phyloP scores from a whole-genome alignment of 2,329 filamentous ascomycete species.

The Fusarium illudens region DNA sequence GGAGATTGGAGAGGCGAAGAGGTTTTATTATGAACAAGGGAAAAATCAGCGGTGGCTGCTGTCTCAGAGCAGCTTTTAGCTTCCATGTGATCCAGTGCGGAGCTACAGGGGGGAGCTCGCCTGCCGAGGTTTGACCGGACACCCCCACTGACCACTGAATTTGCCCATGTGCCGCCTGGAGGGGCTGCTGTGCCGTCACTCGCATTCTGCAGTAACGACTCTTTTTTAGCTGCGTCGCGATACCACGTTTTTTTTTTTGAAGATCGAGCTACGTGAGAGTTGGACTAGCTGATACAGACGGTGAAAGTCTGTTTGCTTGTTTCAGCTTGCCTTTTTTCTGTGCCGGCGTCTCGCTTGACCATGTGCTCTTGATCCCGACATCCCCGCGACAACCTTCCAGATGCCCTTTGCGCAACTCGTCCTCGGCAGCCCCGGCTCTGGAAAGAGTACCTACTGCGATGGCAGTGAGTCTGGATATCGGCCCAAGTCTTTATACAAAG shows the following conservation, averaged over 20 bases:
- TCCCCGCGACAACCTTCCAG: conserved; percentile 29
- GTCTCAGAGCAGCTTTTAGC: conserved; percentile 37
- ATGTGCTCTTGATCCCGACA: conserved; percentile 40
- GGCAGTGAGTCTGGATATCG: conserved; percentile 69
- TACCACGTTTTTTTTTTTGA: conserved; percentile 8
- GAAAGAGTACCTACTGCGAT: conserved; percentile 98
- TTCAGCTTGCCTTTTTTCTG: background rate
- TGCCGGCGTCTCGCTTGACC: conserved; percentile 4
- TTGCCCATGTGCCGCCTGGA: conserved; percentile 35
- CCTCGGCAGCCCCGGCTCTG: conserved; percentile 91
- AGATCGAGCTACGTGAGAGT: background rate
- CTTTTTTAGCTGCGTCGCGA: conserved; percentile 15
- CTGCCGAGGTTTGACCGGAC: conserved; percentile 41
- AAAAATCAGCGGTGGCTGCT: conserved; percentile 34
- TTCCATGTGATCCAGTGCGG: conserved; percentile 42
- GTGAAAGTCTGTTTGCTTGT: conserved; percentile 18
- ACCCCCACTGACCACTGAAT: conserved; percentile 35
- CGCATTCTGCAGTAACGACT: background rate
- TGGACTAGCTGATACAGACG: background rate
- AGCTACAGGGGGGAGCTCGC: conserved; percentile 38
- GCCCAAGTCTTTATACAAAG: background rate
- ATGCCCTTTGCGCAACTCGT: conserved; percentile 80
- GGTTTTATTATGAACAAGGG: conserved; percentile 35
- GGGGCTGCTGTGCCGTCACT: conserved; percentile 34
- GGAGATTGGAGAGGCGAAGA: conserved; percentile 24